phyloP scores from a whole-genome alignment of 768 basidiomycete genomes.

The Mycena albidolilacea region DNA sequence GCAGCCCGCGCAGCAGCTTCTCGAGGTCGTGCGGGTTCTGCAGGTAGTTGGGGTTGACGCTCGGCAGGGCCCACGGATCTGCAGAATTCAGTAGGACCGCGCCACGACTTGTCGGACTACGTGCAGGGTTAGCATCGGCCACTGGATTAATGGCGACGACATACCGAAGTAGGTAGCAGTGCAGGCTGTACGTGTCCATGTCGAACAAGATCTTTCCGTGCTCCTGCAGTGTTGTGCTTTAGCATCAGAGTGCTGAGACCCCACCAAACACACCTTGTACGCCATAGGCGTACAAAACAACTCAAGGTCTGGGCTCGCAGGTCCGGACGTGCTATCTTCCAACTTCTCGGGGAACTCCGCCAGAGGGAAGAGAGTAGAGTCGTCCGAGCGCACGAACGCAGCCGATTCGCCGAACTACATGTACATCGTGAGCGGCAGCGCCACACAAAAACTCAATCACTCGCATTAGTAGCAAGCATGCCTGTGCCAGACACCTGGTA shows the following conservation, averaged over 20 bases:
- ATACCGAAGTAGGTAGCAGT: conserved; percentile 60
- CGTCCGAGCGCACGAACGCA: conserved; percentile 72
- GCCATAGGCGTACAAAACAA: conserved; percentile 61
- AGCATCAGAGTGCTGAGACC: not conserved
- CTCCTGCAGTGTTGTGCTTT: conserved; percentile 43
- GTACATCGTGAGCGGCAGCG: not conserved
- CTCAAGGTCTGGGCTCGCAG: conserved; percentile 65
- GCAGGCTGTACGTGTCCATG: conserved; percentile 57
- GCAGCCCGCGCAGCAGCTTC: conserved; percentile 60
- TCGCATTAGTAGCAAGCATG: conserved; percentile 69
- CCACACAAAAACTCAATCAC: conserved; percentile 32
- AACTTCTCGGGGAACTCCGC: conserved; percentile 53
- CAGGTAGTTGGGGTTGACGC: conserved; percentile 63
- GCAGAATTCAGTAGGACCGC: conserved; percentile 55
- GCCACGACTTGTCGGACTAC: conserved; percentile 61
- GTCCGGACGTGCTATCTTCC: conserved; percentile 61
- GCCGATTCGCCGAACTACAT: conserved; percentile 66
- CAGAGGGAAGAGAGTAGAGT: conserved; percentile 63
- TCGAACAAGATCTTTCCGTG: conserved; percentile 54
- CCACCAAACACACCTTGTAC: conserved; percentile 51
- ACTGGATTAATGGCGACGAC: not conserved
- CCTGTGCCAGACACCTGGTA: conserved; percentile 67
- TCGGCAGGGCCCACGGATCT: conserved; percentile 60
- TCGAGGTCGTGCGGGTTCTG: conserved; percentile 57
- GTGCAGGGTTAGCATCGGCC: not conserved